Conservation (phyloP, 2,329 filamentous ascomycete species). For the Emericellopsis atlantica region DNA sequence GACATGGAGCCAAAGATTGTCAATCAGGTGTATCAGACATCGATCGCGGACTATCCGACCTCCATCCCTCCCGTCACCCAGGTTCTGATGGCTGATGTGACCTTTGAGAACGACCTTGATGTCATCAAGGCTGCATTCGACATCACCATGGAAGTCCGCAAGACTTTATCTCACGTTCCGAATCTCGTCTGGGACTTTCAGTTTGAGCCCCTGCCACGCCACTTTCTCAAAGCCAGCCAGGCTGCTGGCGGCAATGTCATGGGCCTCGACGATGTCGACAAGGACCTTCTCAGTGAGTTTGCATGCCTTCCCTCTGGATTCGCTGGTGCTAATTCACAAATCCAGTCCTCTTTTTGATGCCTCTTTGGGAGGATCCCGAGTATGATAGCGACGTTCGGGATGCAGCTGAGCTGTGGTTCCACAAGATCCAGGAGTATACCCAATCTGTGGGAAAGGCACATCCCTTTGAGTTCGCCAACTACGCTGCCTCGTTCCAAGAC, state of each 20-base stretch:
- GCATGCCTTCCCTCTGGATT: background rate
- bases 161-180: constrained; percentile 3
- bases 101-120: constrained; percentile 6
- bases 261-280: background rate
- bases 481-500: constrained; percentile 13
- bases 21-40: constrained; percentile 6
- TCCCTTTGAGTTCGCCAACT: constrained; percentile 18
- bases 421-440: constrained; percentile 2
- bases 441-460: constrained; percentile 1
- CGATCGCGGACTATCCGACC: constrained; percentile 6
- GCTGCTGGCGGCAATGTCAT: background rate
- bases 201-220: constrained; percentile 6
- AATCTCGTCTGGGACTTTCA: constrained; percentile 6
- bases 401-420: constrained; percentile 1
- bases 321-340: background rate
- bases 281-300: constrained; percentile 3
- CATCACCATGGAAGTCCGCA: constrained; percentile 5
- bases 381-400: constrained; percentile 3
- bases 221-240: constrained; percentile 1
- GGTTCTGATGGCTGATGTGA: constrained; percentile 6
- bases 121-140: constrained; percentile 6
- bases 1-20: constrained; percentile 8
- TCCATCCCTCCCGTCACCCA: constrained; percentile 5
- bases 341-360: constrained; percentile 4
- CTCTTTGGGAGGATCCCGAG: constrained; percentile 1